phyloP scores from a whole-genome alignment of 352 stramenopile species.

The Sclerospora graminicola region DNA sequence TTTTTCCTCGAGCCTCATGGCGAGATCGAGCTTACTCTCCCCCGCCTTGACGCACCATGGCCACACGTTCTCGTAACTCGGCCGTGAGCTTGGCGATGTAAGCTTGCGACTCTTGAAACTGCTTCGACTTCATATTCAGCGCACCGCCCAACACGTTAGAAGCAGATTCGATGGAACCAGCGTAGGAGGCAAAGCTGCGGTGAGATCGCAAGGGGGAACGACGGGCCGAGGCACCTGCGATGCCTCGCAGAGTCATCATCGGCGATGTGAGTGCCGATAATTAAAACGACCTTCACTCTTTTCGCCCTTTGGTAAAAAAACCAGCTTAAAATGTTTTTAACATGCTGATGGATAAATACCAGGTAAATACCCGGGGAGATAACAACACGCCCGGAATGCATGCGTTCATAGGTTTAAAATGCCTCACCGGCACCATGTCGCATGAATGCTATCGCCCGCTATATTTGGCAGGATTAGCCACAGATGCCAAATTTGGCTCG shows the following conservation, averaged over 20 bases:
- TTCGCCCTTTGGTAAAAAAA: no score
- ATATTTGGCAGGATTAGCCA: no score
- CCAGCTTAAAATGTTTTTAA: no score
- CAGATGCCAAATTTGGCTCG: no score
- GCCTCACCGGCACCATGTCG: no score
- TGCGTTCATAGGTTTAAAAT: no score
- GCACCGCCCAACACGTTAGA: constrained; percentile 60
- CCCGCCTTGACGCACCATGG: constrained; percentile 45
- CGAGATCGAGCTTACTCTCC: constrained; percentile 52
- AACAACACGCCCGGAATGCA: no score
- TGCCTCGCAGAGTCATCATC: not conserved
- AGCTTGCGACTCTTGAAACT: constrained; percentile 46
- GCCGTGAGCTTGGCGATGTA: constrained; percentile 46
- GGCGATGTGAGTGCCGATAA: no score
- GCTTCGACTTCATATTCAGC: constrained; percentile 46
- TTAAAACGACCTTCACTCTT: no score
- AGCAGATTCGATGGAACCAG: constrained; percentile 21
- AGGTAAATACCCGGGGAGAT: no score
- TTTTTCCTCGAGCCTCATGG: constrained; percentile 70
- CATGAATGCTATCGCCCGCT: no score
- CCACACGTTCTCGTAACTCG: constrained; percentile 34
- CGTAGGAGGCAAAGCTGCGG: constrained; percentile 29
- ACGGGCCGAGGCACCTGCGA: not conserved
- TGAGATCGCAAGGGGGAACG: not conserved
- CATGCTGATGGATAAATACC: no score